Base-by-base conservation (phyloP, 352 stramenopile genomes). In the Achlya hypogyna region DNA sequence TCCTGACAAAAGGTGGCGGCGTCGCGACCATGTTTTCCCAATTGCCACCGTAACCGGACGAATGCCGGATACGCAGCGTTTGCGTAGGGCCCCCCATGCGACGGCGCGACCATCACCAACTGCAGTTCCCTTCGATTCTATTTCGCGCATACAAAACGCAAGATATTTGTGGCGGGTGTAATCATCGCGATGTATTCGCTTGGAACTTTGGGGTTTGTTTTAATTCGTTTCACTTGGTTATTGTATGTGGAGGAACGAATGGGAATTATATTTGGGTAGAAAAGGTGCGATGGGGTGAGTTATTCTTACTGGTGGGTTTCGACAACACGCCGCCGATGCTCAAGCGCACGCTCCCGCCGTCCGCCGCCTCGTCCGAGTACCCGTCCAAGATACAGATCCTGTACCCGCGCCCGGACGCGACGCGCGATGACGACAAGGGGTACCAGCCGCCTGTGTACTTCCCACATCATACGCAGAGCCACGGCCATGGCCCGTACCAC, bases 341-440 rank as follows among this genome's bases (percentile, higher is more conserved):
- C 31, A 64, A 64, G 54, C 54, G 54, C 18, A 22, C 54, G 54
- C n/a, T 64, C 5, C 54, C 22, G 40, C 22, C 29, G 16, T 34
- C 38, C 12, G n/a, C 18, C 10, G 25, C 29, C 18, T 23, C n/a
- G 27, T 28, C 28, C 27, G 52, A 45, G 32, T 25, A 28, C n/a
- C 12, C 35, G 54, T 18, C 2, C 31, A 62, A 47, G 52, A 38
- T 64, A 4, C 54, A 35, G 35, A 52, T 64, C 35, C 35, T 64
- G 32, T 64, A 64, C 54, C 54, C 54, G 16, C 54, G 54, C 12
- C 54, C 54, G 22, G 54, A 64, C 35, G 38, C 12, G 38, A 10
- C 38, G 38, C 38, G 38, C 12, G 38, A 45, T 1, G 38, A 10
- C 38, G 6, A 10, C 38, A 18, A 45, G 12, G 38, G n/a, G 2